A percentile compares a stretch with the other conserved stretches of the same genome.
These are phyloP conservation scores for Collybiopsis confluens DNA, from an alignment of 768 basidiomycete species.

Conservation along the genomic window DNA sequence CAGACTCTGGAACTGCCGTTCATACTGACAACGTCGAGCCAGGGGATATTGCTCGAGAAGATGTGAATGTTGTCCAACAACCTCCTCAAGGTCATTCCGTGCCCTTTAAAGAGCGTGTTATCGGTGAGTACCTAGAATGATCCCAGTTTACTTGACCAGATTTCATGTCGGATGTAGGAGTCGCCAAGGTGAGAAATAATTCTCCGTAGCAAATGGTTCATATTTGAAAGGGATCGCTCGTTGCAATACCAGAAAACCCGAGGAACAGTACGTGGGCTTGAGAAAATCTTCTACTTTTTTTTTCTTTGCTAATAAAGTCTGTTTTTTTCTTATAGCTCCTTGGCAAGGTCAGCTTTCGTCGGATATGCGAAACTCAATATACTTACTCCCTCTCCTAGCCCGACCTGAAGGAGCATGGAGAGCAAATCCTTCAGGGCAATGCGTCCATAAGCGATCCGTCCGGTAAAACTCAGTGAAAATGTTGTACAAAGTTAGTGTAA, in stretches of 20 bases:
- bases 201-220: too few relatives aligned
- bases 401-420: conserved; percentile 4
- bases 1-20: background rate
- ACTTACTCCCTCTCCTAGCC: background rate
- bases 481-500: too few relatives aligned
- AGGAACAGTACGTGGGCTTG: conserved; percentile 3
- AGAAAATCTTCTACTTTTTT: too few relatives aligned
- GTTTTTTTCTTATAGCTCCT: background rate
- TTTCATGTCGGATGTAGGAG: too few relatives aligned
- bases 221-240: background rate
- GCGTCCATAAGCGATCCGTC: background rate
- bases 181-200: background rate
- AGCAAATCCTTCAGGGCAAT: conserved; percentile 1
- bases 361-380: background rate
- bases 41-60: background rate
- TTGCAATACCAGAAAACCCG: background rate
- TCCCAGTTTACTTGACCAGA: too few relatives aligned
- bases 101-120: conserved; percentile 5
- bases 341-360: background rate
- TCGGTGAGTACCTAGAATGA: background rate
- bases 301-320: background rate
- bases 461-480: too few relatives aligned
- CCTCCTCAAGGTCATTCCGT: background rate
- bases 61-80: background rate
- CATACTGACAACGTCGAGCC: background rate